These are phyloP conservation scores for Beauveria scarabaeidicola DNA, from an alignment of 2,329 filamentous ascomycete species.

Conservation along the genomic window DNA sequence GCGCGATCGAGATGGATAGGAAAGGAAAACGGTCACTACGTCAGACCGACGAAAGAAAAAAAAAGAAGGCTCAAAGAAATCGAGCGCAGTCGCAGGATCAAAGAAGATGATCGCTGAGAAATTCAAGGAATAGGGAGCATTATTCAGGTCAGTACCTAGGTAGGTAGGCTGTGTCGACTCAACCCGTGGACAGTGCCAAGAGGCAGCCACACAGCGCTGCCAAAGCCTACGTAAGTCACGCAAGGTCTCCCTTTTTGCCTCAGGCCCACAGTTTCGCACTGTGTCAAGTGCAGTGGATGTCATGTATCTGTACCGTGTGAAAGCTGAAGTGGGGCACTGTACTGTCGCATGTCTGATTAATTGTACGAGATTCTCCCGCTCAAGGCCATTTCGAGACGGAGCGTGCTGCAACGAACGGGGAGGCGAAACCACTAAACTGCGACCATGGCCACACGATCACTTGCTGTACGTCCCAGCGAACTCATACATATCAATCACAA, in stretches of 20 bases:
- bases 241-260: slow-evolving; percentile 6
- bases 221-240: not conserved
- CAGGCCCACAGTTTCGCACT: slow-evolving; percentile 1
- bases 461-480: not conserved
- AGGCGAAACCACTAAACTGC: not conserved
- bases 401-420: not conserved
- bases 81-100: slow-evolving; percentile 9
- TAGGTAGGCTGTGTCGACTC: slow-evolving; percentile 1
- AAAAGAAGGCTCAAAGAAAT: slow-evolving; percentile 14
- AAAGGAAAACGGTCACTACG: not conserved
- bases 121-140: slow-evolving; percentile 4
- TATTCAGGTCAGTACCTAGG: not conserved
- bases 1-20: not conserved
- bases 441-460: slow-evolving; percentile 8
- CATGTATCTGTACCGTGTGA: not conserved
- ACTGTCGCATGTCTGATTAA: slow-evolving; percentile 3
- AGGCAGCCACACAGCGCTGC: not conserved
- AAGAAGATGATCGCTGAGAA: slow-evolving; percentile 12
- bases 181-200: slow-evolving; percentile 8
- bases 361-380: not conserved
- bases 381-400: not conserved
- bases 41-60: not conserved
- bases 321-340: not conserved
- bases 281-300: not conserved
- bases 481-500: not conserved